These are phyloP conservation scores for Austroboletus novae-zelandiae DNA, from an alignment of 1,284 basidiomycete genomes.

Conservation along the genomic window DNA sequence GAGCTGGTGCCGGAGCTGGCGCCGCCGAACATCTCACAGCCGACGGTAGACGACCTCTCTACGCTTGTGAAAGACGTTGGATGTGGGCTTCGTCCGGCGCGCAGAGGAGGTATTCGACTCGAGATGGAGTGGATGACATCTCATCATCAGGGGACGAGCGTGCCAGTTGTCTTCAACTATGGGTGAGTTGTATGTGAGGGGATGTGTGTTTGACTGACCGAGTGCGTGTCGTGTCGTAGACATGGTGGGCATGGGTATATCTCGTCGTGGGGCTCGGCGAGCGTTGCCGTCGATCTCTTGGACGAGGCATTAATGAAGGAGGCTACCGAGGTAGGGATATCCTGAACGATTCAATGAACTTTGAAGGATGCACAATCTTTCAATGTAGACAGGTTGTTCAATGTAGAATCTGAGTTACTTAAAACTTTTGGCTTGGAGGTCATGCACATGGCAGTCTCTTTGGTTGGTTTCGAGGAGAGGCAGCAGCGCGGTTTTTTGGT, in stretches of 20 bases:
- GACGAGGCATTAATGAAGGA: constrained; percentile 24
- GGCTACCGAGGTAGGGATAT: too few relatives aligned
- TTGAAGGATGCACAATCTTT: too few relatives aligned
- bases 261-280: constrained; percentile 67
- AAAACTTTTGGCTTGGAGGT: too few relatives aligned
- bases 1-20: constrained; percentile 63
- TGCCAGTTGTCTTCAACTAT: constrained; percentile 49
- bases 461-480: too few relatives aligned
- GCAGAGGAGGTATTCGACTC: constrained; percentile 60
- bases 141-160: constrained; percentile 29
- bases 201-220: not conserved
- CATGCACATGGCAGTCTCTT: too few relatives aligned
- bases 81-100: constrained; percentile 68
- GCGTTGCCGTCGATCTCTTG: constrained; percentile 51
- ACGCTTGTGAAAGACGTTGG: constrained; percentile 60
- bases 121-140: constrained; percentile 50
- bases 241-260: constrained; percentile 65
- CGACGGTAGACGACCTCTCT: constrained; percentile 56
- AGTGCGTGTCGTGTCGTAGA: not conserved
- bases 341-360: too few relatives aligned
- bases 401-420: too few relatives aligned
- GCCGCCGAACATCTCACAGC: constrained; percentile 51
- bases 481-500: too few relatives aligned
- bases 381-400: too few relatives aligned
- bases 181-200: constrained; percentile 33